Evolutionary conservation across 2,329 filamentous ascomycete genomes (phyloP), one percentile per base, ranked within the genome.

Genomic region (Diaporthe citri): DNA sequence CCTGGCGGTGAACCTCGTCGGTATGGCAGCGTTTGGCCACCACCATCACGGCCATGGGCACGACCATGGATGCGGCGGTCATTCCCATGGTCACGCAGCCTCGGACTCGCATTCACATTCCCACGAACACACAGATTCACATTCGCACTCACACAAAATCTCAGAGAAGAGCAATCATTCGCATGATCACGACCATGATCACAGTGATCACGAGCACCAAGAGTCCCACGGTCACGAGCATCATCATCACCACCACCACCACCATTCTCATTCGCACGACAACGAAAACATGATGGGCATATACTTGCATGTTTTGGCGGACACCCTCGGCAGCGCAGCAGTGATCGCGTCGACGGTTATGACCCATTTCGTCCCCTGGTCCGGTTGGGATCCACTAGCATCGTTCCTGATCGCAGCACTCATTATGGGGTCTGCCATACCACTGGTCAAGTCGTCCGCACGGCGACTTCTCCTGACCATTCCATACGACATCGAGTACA

Each of bases 251-350:
- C 84, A 86, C n/a, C n/a, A 31, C 31, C 31, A 31, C 70, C 80
- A 83, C 60, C 82, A 82, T 76, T 80, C 80, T 28, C 88, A 91
- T 78, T 85, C 86, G n/a, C 93, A 96, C 80, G 93, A 95, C 76
- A 98, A 98, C 82, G 97, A 99, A 80, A 99, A 99, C 82, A 98
- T 99, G 96, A 86, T 97, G 79, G 97, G 97, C 17, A 98, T 99
- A 78, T 99, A 97, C 84, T 87, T 99, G 28, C 97, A 99, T 81
- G 94, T 99, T 69, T 88, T 98, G 39, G 97, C 97, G 8, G 97
- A 99, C 82, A 97, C 97, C 0, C 91, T 98, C 41, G 97, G 97
- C 36, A 98, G 96, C 72, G 94, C 96, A 1, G 97, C 97, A 1
- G 97, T 99, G 64, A 98, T 99, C 76, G 91, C 95, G 46, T 98